Base-by-base conservation (phyloP, 2,329 filamentous ascomycete genomes). In the Sarocladium oryzae region DNA sequence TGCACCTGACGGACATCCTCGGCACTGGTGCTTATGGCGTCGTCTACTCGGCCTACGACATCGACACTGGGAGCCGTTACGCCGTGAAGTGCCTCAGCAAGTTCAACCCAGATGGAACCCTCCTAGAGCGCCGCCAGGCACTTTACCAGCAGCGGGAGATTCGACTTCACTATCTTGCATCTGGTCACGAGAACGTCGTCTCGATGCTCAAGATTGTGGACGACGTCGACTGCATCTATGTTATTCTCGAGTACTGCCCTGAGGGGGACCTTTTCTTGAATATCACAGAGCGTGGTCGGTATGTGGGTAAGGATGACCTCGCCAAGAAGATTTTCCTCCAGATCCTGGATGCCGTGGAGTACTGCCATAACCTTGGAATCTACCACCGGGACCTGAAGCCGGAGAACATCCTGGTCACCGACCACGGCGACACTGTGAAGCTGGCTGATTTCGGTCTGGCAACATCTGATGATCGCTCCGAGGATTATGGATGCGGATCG, bases 381-480 rank as follows among this genome's bases (percentile, higher is more conserved):
- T 99, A 95, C 77, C 93, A 99, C 71, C 81, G 93, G 70, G 93
- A 99, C 69, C 77, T 99, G 56, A 99, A 99, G 78, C 93, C 93
- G 54, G 93, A 99, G 76, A 99, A 99, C 70, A 89, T 99, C 58
- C 75, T 99, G 64, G 92, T 99, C 52, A 87, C 88, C 61, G 86
- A 96, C 73, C 77, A 85, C 57, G 92, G 92, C 58, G 82, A 86
- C 71, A 93, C 89, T 32, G 89, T 96, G 64, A 96, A 97, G 74
- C 81, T 99, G 58, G 93, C 92, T 58, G 93, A 99, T 71, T 99
- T 99, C 77, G 93, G 93, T 66, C 81, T 99, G 51, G 93, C 93
- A 54, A 97, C 90, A 21, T 84, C 83, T 53, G 88, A 92, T 58
- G 78, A 83, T 58, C 77, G 85, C 59, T 96, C 92, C 57, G 87